A percentile compares a stretch with the other conserved stretches of the same genome.
phyloP scores from a whole-genome alignment of 805 yeast species.

The Schizosaccharomyces osmophilus region DNA sequence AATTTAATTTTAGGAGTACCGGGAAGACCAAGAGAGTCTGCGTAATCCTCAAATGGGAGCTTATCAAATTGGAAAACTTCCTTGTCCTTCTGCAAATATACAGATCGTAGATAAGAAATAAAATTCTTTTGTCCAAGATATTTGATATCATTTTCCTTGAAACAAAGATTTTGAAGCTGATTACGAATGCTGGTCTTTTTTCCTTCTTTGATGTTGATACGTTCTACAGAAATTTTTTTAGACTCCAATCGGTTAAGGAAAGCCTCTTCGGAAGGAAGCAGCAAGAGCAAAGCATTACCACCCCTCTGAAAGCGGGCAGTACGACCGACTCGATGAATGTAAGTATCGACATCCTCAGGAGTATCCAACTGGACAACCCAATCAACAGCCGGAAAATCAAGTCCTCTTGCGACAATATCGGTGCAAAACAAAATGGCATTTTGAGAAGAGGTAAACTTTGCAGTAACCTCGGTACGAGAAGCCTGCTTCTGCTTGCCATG shows the following conservation, averaged over 20 bases:
- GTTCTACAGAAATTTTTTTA: slow-evolving; percentile 43
- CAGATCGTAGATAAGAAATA: slow-evolving; percentile 67
- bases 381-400: slow-evolving; percentile 77
- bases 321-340: slow-evolving; percentile 78
- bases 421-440: slow-evolving; percentile 70
- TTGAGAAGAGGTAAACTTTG: slow-evolving; percentile 52
- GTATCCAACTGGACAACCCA: slow-evolving; percentile 89
- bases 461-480: slow-evolving; percentile 62
- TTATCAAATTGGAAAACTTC: slow-evolving; percentile 56
- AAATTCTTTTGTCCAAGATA: slow-evolving; percentile 91
- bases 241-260: slow-evolving; percentile 40
- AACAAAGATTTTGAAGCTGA: slow-evolving; percentile 72
- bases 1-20: slow-evolving; percentile 87
- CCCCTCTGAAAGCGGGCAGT: slow-evolving; percentile 66
- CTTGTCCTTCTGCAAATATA: slow-evolving; percentile 68
- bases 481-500: slow-evolving; percentile 81
- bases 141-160: slow-evolving; percentile 74
- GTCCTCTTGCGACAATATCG: slow-evolving; percentile 77
- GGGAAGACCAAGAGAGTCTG: slow-evolving; percentile 74
- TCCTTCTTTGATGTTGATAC: slow-evolving; percentile 48
- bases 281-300: slow-evolving; percentile 62
- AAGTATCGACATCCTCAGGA: slow-evolving; percentile 74
- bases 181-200: slow-evolving; percentile 50
- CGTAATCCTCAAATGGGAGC: slow-evolving; percentile 60
- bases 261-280: slow-evolving; percentile 63